A percentile compares a stretch with the other conserved stretches of the same genome.
These are phyloP conservation scores for Raffaelea arxii DNA, from an alignment of 2,329 filamentous ascomycete species.

Conservation along the genomic window DNA sequence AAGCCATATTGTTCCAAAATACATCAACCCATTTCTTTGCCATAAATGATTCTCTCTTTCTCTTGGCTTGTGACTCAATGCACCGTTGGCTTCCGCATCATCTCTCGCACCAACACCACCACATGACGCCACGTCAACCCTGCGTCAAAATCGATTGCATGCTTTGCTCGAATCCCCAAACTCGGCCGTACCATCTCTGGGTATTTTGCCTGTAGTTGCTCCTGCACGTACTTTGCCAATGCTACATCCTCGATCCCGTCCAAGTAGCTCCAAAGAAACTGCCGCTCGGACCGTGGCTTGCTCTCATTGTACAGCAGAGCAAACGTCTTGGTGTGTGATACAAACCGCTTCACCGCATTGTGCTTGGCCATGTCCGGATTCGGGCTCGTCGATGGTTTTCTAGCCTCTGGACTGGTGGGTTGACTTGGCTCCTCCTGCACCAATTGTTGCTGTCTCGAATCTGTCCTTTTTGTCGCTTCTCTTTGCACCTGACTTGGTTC, in stretches of 20 bases:
- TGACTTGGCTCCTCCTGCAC: neutral
- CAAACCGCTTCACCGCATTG: conserved; percentile 2
- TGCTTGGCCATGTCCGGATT: neutral
- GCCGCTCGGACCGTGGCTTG: conserved; percentile 11
- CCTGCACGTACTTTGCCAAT: conserved; percentile 10
- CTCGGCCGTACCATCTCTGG: conserved; percentile 8
- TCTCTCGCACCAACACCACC: conserved; percentile 3
- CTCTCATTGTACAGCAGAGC: conserved; percentile 1
- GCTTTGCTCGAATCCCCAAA: conserved; percentile 9
- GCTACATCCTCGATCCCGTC: conserved; percentile 10
- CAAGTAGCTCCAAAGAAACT: conserved; percentile 13
- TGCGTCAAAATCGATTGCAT: conserved; percentile 11
- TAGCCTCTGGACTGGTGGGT: neutral
- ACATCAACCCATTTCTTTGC: too few species aligned
- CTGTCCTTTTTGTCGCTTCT: neutral
- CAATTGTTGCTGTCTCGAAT: too few species aligned
- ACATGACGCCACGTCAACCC: conserved; percentile 10
- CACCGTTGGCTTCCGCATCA: too few species aligned
- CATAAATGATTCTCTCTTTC: too few species aligned
- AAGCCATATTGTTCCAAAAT: too few species aligned
- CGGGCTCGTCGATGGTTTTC: neutral
- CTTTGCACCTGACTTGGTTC: neutral
- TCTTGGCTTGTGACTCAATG: neutral
- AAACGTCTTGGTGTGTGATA: conserved; percentile 3
- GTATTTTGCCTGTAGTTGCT: conserved; percentile 6